Base-by-base conservation (phyloP, 2,329 filamentous ascomycete genomes). In the Phoma sp. region DNA sequence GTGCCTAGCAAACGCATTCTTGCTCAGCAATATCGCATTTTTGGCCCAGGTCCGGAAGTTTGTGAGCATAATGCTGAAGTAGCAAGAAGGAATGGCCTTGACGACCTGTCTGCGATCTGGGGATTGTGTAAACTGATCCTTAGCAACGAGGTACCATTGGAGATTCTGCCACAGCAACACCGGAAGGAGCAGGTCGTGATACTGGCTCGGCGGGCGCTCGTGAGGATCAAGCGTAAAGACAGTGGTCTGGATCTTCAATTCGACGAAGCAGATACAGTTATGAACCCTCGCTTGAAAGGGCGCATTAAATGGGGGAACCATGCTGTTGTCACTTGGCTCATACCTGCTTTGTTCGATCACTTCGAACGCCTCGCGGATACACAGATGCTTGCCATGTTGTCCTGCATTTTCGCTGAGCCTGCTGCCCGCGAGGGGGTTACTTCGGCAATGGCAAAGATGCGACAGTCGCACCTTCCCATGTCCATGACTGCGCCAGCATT, bases 51-150 rank as follows among this genome's bases (percentile, higher is more conserved):
- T 0, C 84, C 86, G n/a, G 84, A 89, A 33, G 86, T 96, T 3
- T 98, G 93, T 73, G 81, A 84, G 39, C 89, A 96, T 66, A 99
- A 99, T 72, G 90, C 92, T 7, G 77, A 78, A 1, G 86, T 96
- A 40, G 93, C 93, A 7, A 82, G 86, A 61, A 87, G 85, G 58
- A 82, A 89, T 62, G 90, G 88, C 4, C 83, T 86, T 59, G 73
- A 80, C 11, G 90, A 96, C 59, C 76, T 96, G 27, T 88, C 89
- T 24, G 86, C 91, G 62, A 84, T 96, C 6, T 99, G 95, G 95
- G 85, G 84, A 43, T 88, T 97, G 60, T 81, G 91, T 49, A 88
- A 86, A 14, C 79, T 97, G 53, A 80, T 98, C 5, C 78, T 98
- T 40, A 86, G 87, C 60, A 89, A 90, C 62, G 86, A 91, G 39